phyloP scores from a whole-genome alignment of 139 green algal genomes.

The Chlorella sp. region DNA sequence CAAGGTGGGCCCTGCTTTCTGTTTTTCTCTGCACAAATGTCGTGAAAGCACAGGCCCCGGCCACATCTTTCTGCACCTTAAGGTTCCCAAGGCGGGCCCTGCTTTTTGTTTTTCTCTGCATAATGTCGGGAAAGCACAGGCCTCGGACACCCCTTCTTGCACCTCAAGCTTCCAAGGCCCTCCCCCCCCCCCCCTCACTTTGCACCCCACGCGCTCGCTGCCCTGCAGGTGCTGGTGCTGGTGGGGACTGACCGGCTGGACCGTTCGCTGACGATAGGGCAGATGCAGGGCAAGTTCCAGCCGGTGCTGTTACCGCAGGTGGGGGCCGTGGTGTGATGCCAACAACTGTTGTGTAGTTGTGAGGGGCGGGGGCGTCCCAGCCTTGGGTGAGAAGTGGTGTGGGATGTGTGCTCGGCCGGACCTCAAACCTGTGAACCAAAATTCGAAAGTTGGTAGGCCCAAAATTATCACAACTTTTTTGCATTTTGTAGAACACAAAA shows the following conservation, averaged over 20 bases:
- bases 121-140: conserved; percentile 52
- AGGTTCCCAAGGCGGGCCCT: conserved; percentile 74
- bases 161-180: neutral
- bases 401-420: too few relatives aligned
- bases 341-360: neutral
- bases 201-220: neutral
- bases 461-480: too few relatives aligned
- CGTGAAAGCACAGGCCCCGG: conserved; percentile 69
- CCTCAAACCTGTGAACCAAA: too few relatives aligned
- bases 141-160: conserved; percentile 62
- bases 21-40: neutral
- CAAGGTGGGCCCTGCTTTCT: conserved; percentile 65
- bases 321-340: neutral
- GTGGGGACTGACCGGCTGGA: conserved; percentile 94
- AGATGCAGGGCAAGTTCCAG: conserved; percentile 99
- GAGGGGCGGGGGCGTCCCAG: too few relatives aligned
- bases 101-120: neutral
- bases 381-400: too few relatives aligned
- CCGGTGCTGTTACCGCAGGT: conserved; percentile 83
- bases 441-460: too few relatives aligned
- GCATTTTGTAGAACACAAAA: too few relatives aligned
- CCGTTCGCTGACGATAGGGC: conserved; percentile 85
- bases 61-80: conserved; percentile 75
- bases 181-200: neutral
- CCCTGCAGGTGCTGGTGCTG: conserved; percentile 73